A percentile compares a stretch with the other conserved stretches of the same genome.
These are phyloP conservation scores for Trichoderma sp. DNA, from an alignment of 2,329 filamentous ascomycete genomes.

Conservation along the genomic window DNA sequence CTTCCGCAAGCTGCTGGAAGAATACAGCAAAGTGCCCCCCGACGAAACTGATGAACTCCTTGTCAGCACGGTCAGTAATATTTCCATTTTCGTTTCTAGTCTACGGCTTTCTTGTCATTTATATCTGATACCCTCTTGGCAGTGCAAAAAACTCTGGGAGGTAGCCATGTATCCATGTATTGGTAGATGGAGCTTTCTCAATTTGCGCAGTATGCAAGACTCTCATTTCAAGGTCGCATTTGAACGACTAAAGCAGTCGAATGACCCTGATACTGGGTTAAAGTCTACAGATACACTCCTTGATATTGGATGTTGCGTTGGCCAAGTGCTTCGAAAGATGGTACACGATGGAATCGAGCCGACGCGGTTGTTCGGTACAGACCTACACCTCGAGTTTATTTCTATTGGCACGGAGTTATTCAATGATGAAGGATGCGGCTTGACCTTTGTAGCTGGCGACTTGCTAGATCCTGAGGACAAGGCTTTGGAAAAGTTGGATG, in stretches of 20 bases:
- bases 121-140: not conserved
- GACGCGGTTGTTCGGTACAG: not conserved
- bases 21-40: not conserved
- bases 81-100: not conserved
- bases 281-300: not conserved
- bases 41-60: not conserved
- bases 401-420: not conserved
- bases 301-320: not conserved
- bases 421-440: not conserved
- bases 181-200: constrained; percentile 7
- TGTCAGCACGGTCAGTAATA: not conserved
- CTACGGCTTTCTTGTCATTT: not conserved
- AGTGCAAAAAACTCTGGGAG: not conserved
- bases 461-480: not conserved
- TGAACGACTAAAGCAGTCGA: not conserved
- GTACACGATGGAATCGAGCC: not conserved
- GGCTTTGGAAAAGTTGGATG: not conserved
- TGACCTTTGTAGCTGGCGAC: not conserved
- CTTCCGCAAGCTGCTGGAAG: not conserved
- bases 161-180: constrained; percentile 5
- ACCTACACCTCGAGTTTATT: not conserved
- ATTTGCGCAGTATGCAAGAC: not conserved
- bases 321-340: not conserved
- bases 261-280: not conserved
- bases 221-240: not conserved